Evolutionary conservation across 345 rosid genomes (phyloP), one percentile per base, ranked within the genome.

Genomic region (Moricandia moricandioides): DNA sequence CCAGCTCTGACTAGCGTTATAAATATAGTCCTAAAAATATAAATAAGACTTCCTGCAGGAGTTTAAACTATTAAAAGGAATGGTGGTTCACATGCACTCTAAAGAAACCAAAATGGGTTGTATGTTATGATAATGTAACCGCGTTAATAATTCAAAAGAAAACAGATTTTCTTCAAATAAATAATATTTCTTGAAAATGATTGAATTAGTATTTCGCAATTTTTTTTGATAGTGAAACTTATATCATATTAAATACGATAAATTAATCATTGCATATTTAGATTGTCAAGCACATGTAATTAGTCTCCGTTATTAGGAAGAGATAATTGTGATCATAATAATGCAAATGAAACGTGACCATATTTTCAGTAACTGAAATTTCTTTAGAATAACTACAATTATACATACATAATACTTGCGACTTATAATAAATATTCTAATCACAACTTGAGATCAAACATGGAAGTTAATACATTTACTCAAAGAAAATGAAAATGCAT

Each of bases 1-100:
- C 24, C 24, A 21, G 24, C 24, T 21, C 24, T 21, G 56, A 49
- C 67, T 57, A 71, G 18, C 43, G 29, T 14, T 21, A 45, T 47
- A 47, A 49, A 2, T 14, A 49, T 14, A 49, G 18, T 14, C 24
- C 55, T 14, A 16, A 49, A 16, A 6, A 14, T 49, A 49, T 49
- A 7, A 14, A 16, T 49, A 49, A 49, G 24, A 49, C 24, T 49
- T 49, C 55, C 24, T 49, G 55, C 55, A 49, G 24, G 24, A 47
- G 55, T 49, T 49, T 49, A 49, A 49, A 49, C 55, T 76, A 69
- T 62, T 69, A 62, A 14, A 58, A 57, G 67, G 47, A 49, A 58
- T 77, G 68, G 72, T 77, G 81, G 77, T 51, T 77, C 81, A 77
- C 81, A 77, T 77, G 77, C 49, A 49, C 18, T 71, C 35, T 64